A percentile compares a stretch with the other conserved stretches of the same genome.
Evolutionary conservation across 495 filamentous ascomycete species (phyloP).

Genomic region (Penicillium steckii): DNA sequence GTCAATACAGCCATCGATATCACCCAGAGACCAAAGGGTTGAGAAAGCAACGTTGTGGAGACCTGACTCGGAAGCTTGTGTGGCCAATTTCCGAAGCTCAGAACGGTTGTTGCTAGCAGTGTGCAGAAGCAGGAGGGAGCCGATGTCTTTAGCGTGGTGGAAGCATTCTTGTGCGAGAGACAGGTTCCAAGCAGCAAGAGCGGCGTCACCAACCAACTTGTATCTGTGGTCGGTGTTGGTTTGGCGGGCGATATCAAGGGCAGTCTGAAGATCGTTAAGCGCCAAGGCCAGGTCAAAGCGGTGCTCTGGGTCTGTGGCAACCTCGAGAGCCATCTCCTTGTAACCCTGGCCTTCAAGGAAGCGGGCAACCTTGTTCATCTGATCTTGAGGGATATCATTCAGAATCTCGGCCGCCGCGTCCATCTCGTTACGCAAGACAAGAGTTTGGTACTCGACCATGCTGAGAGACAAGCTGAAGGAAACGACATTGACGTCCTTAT

Average conservation of each 20-base stretch:
- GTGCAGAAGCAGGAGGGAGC: slow-evolving; percentile 83
- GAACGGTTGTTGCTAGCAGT: slow-evolving; percentile 73
- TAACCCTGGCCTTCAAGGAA: slow-evolving; percentile 98
- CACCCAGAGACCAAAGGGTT: slow-evolving; percentile 82
- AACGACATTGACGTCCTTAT: slow-evolving; percentile 90
- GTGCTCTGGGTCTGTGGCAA: slow-evolving; percentile 95
- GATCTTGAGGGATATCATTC: slow-evolving; percentile 75
- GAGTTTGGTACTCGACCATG: slow-evolving; percentile 96
- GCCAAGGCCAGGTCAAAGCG: slow-evolving; percentile 90
- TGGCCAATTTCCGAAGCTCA: slow-evolving; percentile 68
- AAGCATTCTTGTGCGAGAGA: slow-evolving; percentile 91
- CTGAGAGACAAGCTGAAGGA: slow-evolving; percentile 89
- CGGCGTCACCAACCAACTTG: slow-evolving; percentile 94
- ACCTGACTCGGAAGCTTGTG: slow-evolving; percentile 70
- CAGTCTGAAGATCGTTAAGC: slow-evolving; percentile 79
- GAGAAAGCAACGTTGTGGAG: slow-evolving; percentile 91
- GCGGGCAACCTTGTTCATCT: slow-evolving; percentile 95
- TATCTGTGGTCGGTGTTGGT: slow-evolving; percentile 93
- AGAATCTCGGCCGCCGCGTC: slow-evolving; percentile 86
- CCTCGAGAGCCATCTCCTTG: slow-evolving; percentile 90
- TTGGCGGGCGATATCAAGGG: slow-evolving; percentile 77
- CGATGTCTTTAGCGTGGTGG: slow-evolving; percentile 80
- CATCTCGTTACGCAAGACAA: slow-evolving; percentile 94
- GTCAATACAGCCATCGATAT: slow-evolving; percentile 78
- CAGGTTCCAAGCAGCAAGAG: slow-evolving; percentile 83